Percentiles rank a stretch among this genome's conserved stretches.
Conservation (phyloP, 257 asterid genomes). For the Lantana camara region DNA sequence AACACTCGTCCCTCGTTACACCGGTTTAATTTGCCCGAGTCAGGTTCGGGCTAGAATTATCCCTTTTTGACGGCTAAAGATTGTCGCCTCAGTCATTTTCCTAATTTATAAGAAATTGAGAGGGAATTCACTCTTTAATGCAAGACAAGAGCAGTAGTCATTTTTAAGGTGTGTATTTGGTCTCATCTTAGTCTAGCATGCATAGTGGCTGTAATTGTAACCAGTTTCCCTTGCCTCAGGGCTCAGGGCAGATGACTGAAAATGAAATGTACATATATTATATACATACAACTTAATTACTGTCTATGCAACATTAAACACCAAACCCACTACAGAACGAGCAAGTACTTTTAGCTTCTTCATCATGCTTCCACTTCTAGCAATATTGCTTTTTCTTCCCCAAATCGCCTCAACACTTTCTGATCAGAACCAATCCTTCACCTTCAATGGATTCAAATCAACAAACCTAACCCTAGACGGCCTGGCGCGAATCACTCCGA, state of each 20-base stretch:
- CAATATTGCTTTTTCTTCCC: slow-evolving; percentile 11
- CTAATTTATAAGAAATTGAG: neutral
- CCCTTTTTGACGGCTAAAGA: neutral
- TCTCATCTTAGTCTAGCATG: neutral
- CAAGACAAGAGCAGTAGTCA: too few relatives aligned
- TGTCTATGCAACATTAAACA: too few relatives aligned
- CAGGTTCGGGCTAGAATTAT: too few relatives aligned
- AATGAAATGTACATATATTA: too few relatives aligned
- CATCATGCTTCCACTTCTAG: slow-evolving; percentile 38
- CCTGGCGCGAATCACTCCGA: slow-evolving; percentile 40
- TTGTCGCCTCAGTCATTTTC: neutral
- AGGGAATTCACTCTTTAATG: too few relatives aligned
- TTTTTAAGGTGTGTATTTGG: too few relatives aligned
- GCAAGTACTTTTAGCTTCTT: neutral
- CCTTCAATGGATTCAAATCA: slow-evolving; percentile 53
- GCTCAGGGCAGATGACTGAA: slow-evolving; percentile 27
- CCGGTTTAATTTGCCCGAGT: too few relatives aligned
- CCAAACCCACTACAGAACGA: slow-evolving; percentile 8
- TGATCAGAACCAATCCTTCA: slow-evolving; percentile 34
- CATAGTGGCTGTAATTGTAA: neutral
- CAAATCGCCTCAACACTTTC: slow-evolving; percentile 19
- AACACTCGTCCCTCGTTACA: too few relatives aligned
- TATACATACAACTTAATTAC: too few relatives aligned
- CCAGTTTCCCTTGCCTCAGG: neutral
- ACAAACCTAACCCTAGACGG: slow-evolving; percentile 57